phyloP scores from a whole-genome alignment of 2,329 filamentous ascomycete genomes.

The Cercospora sp. region DNA sequence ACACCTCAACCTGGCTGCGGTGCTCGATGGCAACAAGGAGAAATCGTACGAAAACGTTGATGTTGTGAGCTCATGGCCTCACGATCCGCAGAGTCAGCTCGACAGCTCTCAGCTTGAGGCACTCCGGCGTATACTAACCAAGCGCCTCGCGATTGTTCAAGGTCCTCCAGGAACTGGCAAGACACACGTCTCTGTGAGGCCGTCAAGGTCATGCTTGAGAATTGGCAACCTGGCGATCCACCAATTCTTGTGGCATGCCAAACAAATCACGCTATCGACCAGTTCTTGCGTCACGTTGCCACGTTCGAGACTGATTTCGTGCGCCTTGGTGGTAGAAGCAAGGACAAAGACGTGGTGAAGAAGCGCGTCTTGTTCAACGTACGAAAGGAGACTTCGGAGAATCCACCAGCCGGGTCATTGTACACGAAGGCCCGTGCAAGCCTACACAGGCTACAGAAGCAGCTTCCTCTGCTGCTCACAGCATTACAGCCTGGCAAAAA shows the following conservation, averaged over 20 bases:
- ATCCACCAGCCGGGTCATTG: constrained; percentile 45
- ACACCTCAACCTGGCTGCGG: constrained; percentile 49
- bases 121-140: constrained; percentile 68
- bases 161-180: constrained; percentile 79
- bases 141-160: constrained; percentile 73
- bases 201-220: constrained; percentile 64
- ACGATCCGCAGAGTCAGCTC: constrained; percentile 51
- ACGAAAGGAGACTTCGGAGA: constrained; percentile 42
- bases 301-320: constrained; percentile 64
- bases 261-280: constrained; percentile 88
- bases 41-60: constrained; percentile 52
- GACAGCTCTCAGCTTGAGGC: constrained; percentile 72
- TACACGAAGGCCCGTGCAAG: constrained; percentile 43
- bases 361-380: constrained; percentile 67
- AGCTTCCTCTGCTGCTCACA: constrained; percentile 46
- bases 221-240: constrained; percentile 57
- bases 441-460: constrained; percentile 48
- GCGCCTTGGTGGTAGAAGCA: constrained; percentile 69
- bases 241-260: constrained; percentile 81
- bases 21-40: constrained; percentile 36
- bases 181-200: constrained; percentile 77
- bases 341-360: constrained; percentile 63
- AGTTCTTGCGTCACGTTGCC: constrained; percentile 67
- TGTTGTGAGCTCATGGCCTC: constrained; percentile 58
- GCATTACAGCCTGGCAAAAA: constrained; percentile 46